A percentile compares a stretch with the other conserved stretches of the same genome.
These are phyloP conservation scores for Penicillium silybi DNA, from an alignment of 495 filamentous ascomycete genomes.

Conservation along the genomic window DNA sequence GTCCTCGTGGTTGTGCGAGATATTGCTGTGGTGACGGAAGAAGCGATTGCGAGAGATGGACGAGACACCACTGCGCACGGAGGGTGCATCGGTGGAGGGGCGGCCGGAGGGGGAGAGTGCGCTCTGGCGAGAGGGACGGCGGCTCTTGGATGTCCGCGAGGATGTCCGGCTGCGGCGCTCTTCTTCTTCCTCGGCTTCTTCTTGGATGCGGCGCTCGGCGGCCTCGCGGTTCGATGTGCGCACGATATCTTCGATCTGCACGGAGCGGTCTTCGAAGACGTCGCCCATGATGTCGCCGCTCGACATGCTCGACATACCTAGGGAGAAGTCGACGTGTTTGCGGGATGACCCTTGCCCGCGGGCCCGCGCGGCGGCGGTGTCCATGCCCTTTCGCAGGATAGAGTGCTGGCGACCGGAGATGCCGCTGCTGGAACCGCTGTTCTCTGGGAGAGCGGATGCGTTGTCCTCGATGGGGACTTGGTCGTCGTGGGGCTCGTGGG, in stretches of 20 bases:
- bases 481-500: constrained; percentile 15
- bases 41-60: constrained; percentile 35
- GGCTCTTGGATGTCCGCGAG: constrained; percentile 10
- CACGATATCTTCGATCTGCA: constrained; percentile 36
- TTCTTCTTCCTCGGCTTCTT: constrained; percentile 40
- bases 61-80: constrained; percentile 27
- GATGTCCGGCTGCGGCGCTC: constrained; percentile 28
- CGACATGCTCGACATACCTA: constrained; percentile 61
- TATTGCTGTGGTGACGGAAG: constrained; percentile 33
- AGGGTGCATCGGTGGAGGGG: constrained; percentile 33
- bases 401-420: constrained; percentile 39
- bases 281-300: constrained; percentile 63
- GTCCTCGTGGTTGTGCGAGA: constrained; percentile 24
- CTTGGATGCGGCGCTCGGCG: constrained; percentile 42
- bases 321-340: constrained; percentile 71
- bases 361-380: constrained; percentile 39
- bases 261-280: constrained; percentile 55
- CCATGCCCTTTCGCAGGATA: constrained; percentile 51
- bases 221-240: constrained; percentile 39
- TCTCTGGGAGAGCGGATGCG: constrained; percentile 27
- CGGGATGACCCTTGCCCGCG: constrained; percentile 53
- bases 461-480: constrained; percentile 13
- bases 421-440: constrained; percentile 22
- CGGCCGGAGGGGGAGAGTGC: constrained; percentile 20
- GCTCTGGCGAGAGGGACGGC: constrained; percentile 27